Conservation (phyloP, 495 filamentous ascomycete species). For the Aspergillus affinis region DNA sequence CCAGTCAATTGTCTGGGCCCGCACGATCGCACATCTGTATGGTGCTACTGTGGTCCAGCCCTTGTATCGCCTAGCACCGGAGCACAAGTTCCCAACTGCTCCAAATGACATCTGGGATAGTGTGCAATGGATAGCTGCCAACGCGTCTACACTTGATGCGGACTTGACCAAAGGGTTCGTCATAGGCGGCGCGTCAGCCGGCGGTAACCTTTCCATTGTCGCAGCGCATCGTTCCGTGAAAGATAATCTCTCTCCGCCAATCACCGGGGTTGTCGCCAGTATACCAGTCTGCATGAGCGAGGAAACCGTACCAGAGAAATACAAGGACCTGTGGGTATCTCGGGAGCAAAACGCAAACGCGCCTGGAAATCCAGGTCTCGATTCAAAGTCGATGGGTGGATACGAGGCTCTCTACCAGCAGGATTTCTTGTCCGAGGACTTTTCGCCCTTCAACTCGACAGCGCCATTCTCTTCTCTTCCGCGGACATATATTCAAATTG, state of each 20-base stretch:
- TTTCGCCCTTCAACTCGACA: conserved; percentile 13
- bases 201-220: conserved; percentile 46
- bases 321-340: conserved; percentile 33
- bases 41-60: conserved; percentile 32
- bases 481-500: conserved; percentile 40
- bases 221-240: conserved; percentile 41
- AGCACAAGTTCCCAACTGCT: conserved; percentile 46
- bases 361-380: conserved; percentile 8
- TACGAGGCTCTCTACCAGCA: conserved; percentile 9
- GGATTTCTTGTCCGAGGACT: conserved; percentile 14
- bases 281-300: conserved; percentile 31
- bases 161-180: conserved; percentile 42
- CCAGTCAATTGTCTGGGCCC: conserved; percentile 31
- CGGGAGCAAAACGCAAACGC: conserved; percentile 39
- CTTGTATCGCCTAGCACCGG: conserved; percentile 49
- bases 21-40: conserved; percentile 28
- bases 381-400: conserved; percentile 3
- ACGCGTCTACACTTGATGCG: conserved; percentile 25
- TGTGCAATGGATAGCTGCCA: conserved; percentile 46
- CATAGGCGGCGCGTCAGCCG: conserved; percentile 50
- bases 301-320: conserved; percentile 25
- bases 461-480: conserved; percentile 24
- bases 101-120: conserved; percentile 51
- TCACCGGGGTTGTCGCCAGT: conserved; percentile 46
- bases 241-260: conserved; percentile 38